phyloP scores from a whole-genome alignment of 495 filamentous ascomycete species.

The Neurospora sp. region DNA sequence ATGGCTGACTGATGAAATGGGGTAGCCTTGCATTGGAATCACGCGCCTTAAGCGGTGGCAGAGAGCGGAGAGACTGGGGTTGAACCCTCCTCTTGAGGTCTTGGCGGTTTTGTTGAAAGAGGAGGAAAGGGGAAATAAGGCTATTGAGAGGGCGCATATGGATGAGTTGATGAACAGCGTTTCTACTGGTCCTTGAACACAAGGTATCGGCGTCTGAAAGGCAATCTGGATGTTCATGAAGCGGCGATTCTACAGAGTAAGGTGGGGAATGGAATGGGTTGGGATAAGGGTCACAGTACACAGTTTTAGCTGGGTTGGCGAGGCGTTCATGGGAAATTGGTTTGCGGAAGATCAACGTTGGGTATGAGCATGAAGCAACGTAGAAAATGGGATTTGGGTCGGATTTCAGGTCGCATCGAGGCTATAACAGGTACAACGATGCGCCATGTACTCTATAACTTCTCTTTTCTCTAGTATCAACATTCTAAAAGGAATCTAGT shows the following conservation, averaged over 20 bases:
- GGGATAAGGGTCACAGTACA: not conserved
- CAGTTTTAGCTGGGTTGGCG: not conserved
- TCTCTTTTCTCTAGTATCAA: not conserved
- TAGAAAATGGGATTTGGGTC: not conserved
- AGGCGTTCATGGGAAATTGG: not conserved
- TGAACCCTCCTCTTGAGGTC: slow-evolving; percentile 88
- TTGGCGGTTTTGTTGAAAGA: slow-evolving; percentile 72
- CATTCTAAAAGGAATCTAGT: not conserved
- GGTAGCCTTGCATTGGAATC: slow-evolving; percentile 81
- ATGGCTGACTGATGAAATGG: not conserved
- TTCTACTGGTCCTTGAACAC: slow-evolving; percentile 15
- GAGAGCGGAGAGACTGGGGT: slow-evolving; percentile 63
- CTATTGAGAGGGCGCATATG: slow-evolving; percentile 58
- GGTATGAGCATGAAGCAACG: not conserved
- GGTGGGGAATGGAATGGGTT: not conserved
- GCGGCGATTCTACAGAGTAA: not conserved
- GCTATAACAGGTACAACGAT: not conserved
- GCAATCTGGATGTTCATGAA: not conserved
- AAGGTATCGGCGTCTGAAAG: not conserved
- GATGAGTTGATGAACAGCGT: slow-evolving; percentile 63
- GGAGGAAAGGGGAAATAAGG: slow-evolving; percentile 39
- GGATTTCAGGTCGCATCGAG: not conserved
- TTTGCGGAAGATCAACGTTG: not conserved
- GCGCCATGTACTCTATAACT: not conserved
- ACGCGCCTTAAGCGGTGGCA: slow-evolving; percentile 76